phyloP scores from a whole-genome alignment of 768 basidiomycete genomes.

The Kwoniella sp. region DNA sequence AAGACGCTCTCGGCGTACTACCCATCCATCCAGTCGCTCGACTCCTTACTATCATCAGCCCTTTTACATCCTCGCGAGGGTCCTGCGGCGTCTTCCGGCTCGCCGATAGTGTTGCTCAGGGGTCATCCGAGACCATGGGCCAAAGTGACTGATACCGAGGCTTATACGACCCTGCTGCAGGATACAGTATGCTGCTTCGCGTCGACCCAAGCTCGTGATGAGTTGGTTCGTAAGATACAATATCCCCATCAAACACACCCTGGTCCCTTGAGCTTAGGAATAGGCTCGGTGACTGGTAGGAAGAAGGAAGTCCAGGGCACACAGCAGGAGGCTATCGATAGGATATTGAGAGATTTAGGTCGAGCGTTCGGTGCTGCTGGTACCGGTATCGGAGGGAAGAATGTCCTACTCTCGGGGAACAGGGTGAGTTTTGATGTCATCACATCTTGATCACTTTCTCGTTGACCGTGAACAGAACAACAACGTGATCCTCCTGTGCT shows the following conservation, averaged over 20 bases:
- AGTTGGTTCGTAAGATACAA: neutral
- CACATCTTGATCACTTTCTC: too few species aligned
- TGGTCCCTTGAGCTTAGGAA: neutral
- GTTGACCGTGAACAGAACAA: too few species aligned
- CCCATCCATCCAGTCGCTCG: slow-evolving; percentile 32
- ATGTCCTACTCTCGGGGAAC: slow-evolving; percentile 34
- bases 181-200: slow-evolving; percentile 20
- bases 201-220: neutral
- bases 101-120: too few species aligned
- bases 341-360: slow-evolving; percentile 36
- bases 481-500: too few species aligned
- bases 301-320: slow-evolving; percentile 7
- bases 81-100: too few species aligned
- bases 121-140: neutral
- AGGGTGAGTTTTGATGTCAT: slow-evolving; percentile 34
- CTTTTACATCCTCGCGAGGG: too few species aligned
- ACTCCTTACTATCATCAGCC: slow-evolving; percentile 20
- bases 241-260: too few species aligned
- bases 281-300: neutral
- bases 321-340: slow-evolving; percentile 47
- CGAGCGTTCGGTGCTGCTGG: slow-evolving; percentile 1
- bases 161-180: slow-evolving; percentile 20
- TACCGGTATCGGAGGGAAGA: neutral
- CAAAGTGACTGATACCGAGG: slow-evolving; percentile 17
- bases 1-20: slow-evolving; percentile 54